phyloP scores from a whole-genome alignment of 169 alveolate species.

The Eimeria praecox region DNA sequence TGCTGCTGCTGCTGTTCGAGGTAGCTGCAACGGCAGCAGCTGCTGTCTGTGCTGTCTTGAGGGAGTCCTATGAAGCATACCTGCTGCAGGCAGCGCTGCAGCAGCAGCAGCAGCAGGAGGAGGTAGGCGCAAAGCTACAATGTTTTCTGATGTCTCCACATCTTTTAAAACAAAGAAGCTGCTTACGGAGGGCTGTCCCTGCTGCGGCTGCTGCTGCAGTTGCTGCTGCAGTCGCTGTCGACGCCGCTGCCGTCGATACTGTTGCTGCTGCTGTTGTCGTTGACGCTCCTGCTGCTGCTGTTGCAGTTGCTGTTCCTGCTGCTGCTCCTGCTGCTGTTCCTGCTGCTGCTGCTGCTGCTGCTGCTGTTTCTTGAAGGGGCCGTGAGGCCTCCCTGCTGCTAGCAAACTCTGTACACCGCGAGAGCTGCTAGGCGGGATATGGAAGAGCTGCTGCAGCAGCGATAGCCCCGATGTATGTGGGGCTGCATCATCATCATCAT shows the following conservation, averaged over 20 bases:
- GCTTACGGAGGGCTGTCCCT: background rate
- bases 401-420: background rate
- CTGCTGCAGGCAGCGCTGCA: background rate
- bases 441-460: slow-evolving; percentile 33
- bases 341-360: slow-evolving; percentile 23
- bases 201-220: background rate
- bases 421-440: background rate
- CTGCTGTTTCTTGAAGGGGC: slow-evolving; percentile 1
- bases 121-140: background rate
- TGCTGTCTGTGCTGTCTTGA: background rate
- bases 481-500: background rate
- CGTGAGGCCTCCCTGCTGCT: background rate
- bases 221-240: background rate
- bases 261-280: slow-evolving; percentile 25
- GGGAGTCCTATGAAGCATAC: slow-evolving; percentile 1
- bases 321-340: background rate
- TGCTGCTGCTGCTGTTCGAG: background rate
- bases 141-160: background rate
- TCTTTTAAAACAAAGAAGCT: background rate
- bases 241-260: background rate
- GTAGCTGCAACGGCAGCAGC: slow-evolving; percentile 7
- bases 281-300: slow-evolving; percentile 40
- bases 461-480: too few relatives aligned
- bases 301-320: background rate
- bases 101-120: slow-evolving; percentile 1